Conservation (phyloP, 257 asterid genomes). For the Scutellaria baicalensis region DNA sequence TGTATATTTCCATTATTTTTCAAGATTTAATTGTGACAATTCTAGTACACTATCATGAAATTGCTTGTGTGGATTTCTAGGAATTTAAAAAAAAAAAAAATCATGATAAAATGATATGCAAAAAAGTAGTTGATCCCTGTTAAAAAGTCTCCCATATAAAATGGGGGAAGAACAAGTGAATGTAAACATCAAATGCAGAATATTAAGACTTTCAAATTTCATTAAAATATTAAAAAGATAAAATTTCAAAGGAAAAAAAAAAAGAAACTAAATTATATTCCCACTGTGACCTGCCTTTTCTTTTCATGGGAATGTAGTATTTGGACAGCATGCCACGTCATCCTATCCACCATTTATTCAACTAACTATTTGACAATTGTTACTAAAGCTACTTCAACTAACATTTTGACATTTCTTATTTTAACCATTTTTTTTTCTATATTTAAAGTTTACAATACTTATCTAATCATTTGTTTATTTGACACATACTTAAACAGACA, state of each 20-base stretch:
- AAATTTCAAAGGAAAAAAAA: not conserved
- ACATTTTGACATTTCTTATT: not conserved
- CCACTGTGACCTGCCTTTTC: constrained; percentile 20
- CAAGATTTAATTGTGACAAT: no score
- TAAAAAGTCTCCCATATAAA: not conserved
- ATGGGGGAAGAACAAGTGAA: not conserved
- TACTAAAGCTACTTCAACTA: not conserved
- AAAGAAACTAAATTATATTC: not conserved
- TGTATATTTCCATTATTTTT: no score
- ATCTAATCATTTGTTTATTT: not conserved
- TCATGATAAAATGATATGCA: no score
- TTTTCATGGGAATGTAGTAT: constrained; percentile 30
- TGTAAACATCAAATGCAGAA: constrained; percentile 19
- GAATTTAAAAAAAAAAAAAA: no score
- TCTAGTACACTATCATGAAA: no score
- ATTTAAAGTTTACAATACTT: not conserved
- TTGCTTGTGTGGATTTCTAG: no score
- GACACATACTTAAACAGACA: not conserved
- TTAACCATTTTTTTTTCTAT: not conserved
- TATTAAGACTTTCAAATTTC: not conserved
- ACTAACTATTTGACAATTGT: not conserved
- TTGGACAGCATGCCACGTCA: constrained; percentile 19
- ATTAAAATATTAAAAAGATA: not conserved
- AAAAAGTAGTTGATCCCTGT: not conserved
- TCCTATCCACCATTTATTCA: not conserved